A percentile compares a stretch with the other conserved stretches of the same genome.
These are phyloP conservation scores for Coemansia sp. DNA, from an alignment of 192 early-diverging fungal species.

Conservation along the genomic window DNA sequence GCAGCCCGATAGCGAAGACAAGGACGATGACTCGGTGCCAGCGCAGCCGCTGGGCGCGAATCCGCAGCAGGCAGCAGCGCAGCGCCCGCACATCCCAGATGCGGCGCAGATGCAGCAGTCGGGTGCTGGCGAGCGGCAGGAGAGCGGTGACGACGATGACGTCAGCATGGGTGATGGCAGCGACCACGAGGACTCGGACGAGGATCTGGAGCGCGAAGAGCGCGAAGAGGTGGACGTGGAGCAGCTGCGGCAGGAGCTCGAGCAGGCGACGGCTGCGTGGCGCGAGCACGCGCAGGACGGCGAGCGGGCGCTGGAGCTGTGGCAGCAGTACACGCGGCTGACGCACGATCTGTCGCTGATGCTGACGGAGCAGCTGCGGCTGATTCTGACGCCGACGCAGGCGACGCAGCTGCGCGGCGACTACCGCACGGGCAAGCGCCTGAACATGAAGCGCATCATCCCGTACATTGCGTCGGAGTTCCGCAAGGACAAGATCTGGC, in stretches of 20 bases:
- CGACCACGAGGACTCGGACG: not conserved
- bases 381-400: constrained; percentile 96
- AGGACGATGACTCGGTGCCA: not conserved
- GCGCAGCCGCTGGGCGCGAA: constrained; percentile 1
- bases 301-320: constrained; percentile 62
- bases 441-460: constrained; percentile 99
- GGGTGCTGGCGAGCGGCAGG: constrained; percentile 26
- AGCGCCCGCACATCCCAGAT: constrained; percentile 4
- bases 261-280: constrained; percentile 75
- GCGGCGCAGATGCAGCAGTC: constrained; percentile 51
- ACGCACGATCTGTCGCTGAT: constrained; percentile 89
- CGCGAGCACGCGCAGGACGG: constrained; percentile 57
- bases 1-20: not conserved
- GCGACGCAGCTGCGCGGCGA: constrained; percentile 96
- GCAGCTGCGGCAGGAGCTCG: constrained; percentile 76
- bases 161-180: constrained; percentile 46
- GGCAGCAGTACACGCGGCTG: constrained; percentile 85
- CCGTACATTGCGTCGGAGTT: constrained; percentile 98
- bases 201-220: constrained; percentile 18
- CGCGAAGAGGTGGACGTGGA: constrained; percentile 56
- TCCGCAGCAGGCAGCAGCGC: constrained; percentile 10
- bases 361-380: constrained; percentile 91
- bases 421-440: constrained; percentile 96
- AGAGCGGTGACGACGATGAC: constrained; percentile 28
- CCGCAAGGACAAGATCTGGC: constrained; percentile 99